Percentiles rank a stretch among this genome's conserved stretches.
These are phyloP conservation scores for Phytophthora idaei DNA, from an alignment of 352 stramenopile species.

Conservation along the genomic window DNA sequence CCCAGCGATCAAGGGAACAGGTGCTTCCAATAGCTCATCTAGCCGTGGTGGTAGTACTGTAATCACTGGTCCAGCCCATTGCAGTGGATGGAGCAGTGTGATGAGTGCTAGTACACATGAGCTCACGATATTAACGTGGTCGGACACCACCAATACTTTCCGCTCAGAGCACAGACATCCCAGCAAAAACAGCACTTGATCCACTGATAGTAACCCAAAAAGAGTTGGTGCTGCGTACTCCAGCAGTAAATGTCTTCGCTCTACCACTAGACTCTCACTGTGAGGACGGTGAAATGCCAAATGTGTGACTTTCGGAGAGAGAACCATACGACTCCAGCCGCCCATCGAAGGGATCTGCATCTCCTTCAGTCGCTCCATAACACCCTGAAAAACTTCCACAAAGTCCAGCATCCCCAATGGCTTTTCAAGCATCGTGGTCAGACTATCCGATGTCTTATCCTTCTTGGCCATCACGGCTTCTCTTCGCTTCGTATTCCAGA, in stretches of 20 bases:
- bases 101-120: slow-evolving; percentile 77
- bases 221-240: slow-evolving; percentile 76
- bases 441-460: slow-evolving; percentile 14
- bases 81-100: slow-evolving; percentile 67
- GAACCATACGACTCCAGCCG: slow-evolving; percentile 69
- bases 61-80: slow-evolving; percentile 81
- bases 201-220: slow-evolving; percentile 75
- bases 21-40: slow-evolving; percentile 75
- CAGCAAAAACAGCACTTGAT: slow-evolving; percentile 80
- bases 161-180: slow-evolving; percentile 77
- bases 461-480: slow-evolving; percentile 31
- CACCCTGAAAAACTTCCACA: slow-evolving; percentile 62
- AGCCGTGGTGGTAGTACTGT: slow-evolving; percentile 72
- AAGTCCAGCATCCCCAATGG: slow-evolving; percentile 61
- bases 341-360: slow-evolving; percentile 79
- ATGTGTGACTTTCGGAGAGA: slow-evolving; percentile 59
- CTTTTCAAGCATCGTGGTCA: slow-evolving; percentile 30
- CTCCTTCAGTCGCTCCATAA: slow-evolving; percentile 61
- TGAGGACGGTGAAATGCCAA: slow-evolving; percentile 83
- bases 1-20: slow-evolving; percentile 80
- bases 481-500: slow-evolving; percentile 67
- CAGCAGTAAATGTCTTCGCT: slow-evolving; percentile 66
- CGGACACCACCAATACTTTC: slow-evolving; percentile 78
- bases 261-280: slow-evolving; percentile 55
- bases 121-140: slow-evolving; percentile 79